Base-by-base conservation (phyloP, 345 rosid genomes). In the Citropsis articulata region DNA sequence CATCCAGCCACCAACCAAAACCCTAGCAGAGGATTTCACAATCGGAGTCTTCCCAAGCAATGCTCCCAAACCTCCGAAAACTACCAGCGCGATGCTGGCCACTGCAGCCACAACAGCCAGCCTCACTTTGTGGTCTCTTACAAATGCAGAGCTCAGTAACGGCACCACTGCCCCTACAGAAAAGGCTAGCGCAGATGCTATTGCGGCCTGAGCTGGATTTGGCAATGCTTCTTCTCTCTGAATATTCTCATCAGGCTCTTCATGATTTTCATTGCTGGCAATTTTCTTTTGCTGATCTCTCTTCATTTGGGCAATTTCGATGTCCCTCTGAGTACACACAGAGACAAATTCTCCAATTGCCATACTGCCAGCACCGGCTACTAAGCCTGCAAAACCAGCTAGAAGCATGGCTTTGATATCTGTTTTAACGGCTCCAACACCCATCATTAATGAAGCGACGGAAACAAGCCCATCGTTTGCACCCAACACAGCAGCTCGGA, bases 271-370 rank as follows among this genome's bases (percentile, higher is more conserved):
- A 3, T 80, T 61, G 50, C 1, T 24, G 7, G n/a, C 1, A 18
- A 53, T 53, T 16, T 6, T 45, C 50, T 42, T 42, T 42, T 28
- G 8, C 67, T 59, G 36, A 7, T 82, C 86, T 78, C 96, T 87
- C 66, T 89, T 81, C 56, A 83, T 82, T 69, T 92, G 94, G 10
- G 97, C 87, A 40, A 82, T 12, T 78, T 91, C 92, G 22, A 87
- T 84, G 80, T 93, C 97, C 13, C 83, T 84, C 50, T 93, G 97
- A 4, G 97, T 84, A 81, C 87, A 90, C 25, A 91, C 98, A 4
- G 98, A 93, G 27, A 93, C 97, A 33, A 89, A 88, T 86, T 93
- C 97, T 64, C 98, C 98, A 1, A 89, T 90, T 21, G 93, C 98
- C 98, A 93, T 93, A 82, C 97, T 89, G 38, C 92, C 88, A 7